Base-by-base conservation (phyloP, 129 eudicot genomes). In the Flaveria linearis region DNA sequence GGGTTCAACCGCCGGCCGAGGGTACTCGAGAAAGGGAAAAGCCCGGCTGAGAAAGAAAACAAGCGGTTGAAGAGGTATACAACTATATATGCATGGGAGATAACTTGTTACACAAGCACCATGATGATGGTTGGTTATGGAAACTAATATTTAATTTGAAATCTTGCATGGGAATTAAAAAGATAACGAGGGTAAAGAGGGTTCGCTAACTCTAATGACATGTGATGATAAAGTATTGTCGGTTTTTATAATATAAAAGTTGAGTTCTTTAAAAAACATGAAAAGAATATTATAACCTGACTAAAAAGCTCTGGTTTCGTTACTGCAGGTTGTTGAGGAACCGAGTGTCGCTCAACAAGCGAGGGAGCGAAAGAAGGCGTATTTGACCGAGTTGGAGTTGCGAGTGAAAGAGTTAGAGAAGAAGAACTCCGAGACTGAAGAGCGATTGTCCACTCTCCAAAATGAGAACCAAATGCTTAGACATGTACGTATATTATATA, bases 311-410 rank as follows among this genome's bases (percentile, higher is more conserved):
- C 39, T 33, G 39, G 7, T 33, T 33, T 0, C 3, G 39, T 33
- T 0, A 33, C 7, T 5, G 39, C 15, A 93, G 97, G 87, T 88
- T 93, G 86, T 76, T 93, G 83, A 90, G 97, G 84, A 93, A 93
- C 69, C 87, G 98, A 84, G 98, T 93, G 26, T 93, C 98, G 98
- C 98, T 46, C 98, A 93, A 60, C 97, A 90, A 88, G 98, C 98
- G 72, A 93, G 98, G 74, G 98, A 93, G 70, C 88, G 98, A 86
- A 93, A 93, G 92, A 93, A 93, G 85, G 96, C 90, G 11, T 93
- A 93, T 70, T 80, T 93, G 81, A 75, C 11, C 64, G 97, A 93
- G 57, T 82, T 93, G 88, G 98, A 93, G 78, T 86, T 80, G 9
- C 84, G 96, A 69, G 98, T 87, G 30, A 93, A 93, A 53, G 97